Base-by-base conservation (phyloP, 179 eudicot species). In the Corrigiola litoralis region DNA sequence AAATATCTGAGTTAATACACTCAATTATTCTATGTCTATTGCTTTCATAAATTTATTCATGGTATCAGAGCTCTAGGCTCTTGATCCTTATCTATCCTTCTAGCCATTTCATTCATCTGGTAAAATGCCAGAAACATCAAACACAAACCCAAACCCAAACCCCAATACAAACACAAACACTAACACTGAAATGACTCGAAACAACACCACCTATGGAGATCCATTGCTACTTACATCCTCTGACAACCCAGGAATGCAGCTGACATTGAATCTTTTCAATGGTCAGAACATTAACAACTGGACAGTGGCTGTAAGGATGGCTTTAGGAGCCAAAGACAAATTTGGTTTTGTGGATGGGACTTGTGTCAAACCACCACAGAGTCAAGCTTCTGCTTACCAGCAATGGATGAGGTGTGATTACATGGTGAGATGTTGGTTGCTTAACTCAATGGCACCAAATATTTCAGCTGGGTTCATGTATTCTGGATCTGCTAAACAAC, bases 251-350 rank as follows among this genome's bases (percentile, higher is more conserved):
- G n/a, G n/a, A n/a, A n/a, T n/a, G n/a, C n/a, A n/a, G n/a, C n/a
- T n/a, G n/a, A n/a, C 14, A 40, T n/a, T 3, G 14, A 40, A n/a
- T 9, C 11, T 40, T 40, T 40, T 40, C 14, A 40, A 40, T 40
- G 45, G 45, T 81, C 85, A 1, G 82, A 83, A 65, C 79, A 78
- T 75, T 84, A 10, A 82, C 82, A 3, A 78, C 68, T 0, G 87
- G 85, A 3, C n/a, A n/a, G n/a, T n/a, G n/a, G n/a, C n/a, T n/a
- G 65, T 84, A 27, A 70, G 63, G 42, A 84, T 81, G 88, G 76
- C 85, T 0, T 76, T 85, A 1, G 81, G 85, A 5, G 54, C 54
- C 2, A 49, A 49, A 29, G 23, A 49, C 29, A 49, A 49, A 13
- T 11, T 49, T 8, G 54, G 29, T 3, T 49, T 49, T 13, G 23